Evolutionary conservation across 1,284 basidiomycete genomes (phyloP).

Genomic region (Tremellales sp.): DNA sequence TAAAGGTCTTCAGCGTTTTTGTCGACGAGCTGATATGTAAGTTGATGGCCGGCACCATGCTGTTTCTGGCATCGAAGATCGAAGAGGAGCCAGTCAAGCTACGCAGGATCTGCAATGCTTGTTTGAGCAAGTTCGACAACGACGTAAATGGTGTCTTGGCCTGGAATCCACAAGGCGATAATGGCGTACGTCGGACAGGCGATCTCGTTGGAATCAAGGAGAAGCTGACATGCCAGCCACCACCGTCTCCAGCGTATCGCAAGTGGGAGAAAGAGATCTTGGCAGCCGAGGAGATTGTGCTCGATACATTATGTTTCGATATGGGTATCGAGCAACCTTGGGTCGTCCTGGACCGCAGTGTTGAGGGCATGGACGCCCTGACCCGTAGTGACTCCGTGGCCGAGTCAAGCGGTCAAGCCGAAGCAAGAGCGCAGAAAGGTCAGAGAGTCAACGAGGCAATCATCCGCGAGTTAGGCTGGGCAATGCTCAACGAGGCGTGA

Average conservation of each 20-base stretch:
- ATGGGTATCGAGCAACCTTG: conserved; percentile 80
- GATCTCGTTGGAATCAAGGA: not conserved
- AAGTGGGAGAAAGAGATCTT: conserved; percentile 69
- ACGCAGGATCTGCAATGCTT: conserved; percentile 36
- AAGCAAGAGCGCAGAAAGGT: conserved; percentile 56
- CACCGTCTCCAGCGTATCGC: conserved; percentile 62
- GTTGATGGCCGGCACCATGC: conserved; percentile 83
- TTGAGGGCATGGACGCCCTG: conserved; percentile 45
- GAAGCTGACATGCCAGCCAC: conserved; percentile 2
- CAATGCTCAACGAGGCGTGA: conserved; percentile 29
- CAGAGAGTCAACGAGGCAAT: conserved; percentile 15
- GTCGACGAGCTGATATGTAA: conserved; percentile 42
- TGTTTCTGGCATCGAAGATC: conserved; percentile 85
- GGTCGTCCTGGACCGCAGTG: conserved; percentile 62
- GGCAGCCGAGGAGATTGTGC: conserved; percentile 71
- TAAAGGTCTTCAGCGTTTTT: not conserved
- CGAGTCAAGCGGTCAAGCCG: conserved; percentile 42
- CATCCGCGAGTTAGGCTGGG: conserved; percentile 25
- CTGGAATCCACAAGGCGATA: conserved; percentile 24
- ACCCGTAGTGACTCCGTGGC: conserved; percentile 3
- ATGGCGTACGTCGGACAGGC: not conserved
- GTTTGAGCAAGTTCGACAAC: conserved; percentile 30
- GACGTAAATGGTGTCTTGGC: too few relatives aligned
- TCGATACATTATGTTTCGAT: conserved; percentile 89
- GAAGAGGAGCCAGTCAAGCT: conserved; percentile 41